Conservation (phyloP, 2,329 filamentous ascomycete genomes). For the Ophiocordyceps camponoti-leonardi region DNA sequence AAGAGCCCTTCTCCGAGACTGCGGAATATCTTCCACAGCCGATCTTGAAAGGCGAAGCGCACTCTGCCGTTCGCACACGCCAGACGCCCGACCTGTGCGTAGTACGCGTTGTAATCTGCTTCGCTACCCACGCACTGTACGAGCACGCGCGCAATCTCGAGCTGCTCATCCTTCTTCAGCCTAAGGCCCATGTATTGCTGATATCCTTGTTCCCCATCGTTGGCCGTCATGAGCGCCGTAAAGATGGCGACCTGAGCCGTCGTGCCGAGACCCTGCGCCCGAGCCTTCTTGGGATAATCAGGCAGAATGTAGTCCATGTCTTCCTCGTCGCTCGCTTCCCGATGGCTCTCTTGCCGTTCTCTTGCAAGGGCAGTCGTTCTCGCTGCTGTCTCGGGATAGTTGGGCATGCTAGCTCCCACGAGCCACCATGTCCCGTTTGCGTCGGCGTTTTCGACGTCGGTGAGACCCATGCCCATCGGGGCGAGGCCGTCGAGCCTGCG, state of each 20-base stretch:
- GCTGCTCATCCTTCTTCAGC: slow-evolving; percentile 70
- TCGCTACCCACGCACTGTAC: slow-evolving; percentile 78
- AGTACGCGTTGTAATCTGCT: slow-evolving; percentile 79
- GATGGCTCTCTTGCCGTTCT: slow-evolving; percentile 3
- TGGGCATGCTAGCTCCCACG: slow-evolving; percentile 80
- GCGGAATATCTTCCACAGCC: slow-evolving; percentile 73
- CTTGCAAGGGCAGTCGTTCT: slow-evolving; percentile 6
- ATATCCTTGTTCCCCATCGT: slow-evolving; percentile 71
- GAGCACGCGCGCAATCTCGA: slow-evolving; percentile 74
- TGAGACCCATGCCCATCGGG: slow-evolving; percentile 64
- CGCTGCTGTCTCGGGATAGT: slow-evolving; percentile 5
- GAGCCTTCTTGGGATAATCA: slow-evolving; percentile 57
- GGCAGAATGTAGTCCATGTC: slow-evolving; percentile 35
- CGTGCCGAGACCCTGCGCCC: slow-evolving; percentile 72
- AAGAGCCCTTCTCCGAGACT: slow-evolving; percentile 68
- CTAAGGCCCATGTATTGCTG: slow-evolving; percentile 63
- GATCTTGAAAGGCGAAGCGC: slow-evolving; percentile 73
- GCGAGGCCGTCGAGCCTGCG: slow-evolving; percentile 54
- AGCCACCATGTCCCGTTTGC: slow-evolving; percentile 97
- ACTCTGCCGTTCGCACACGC: slow-evolving; percentile 61
- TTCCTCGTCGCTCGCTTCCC: slow-evolving; percentile 20
- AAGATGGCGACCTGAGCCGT: slow-evolving; percentile 84
- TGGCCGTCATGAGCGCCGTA: slow-evolving; percentile 71
- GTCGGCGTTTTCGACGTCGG: slow-evolving; percentile 67
- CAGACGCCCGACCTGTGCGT: slow-evolving; percentile 65